Evolutionary conservation across 257 asterid genomes (phyloP).

Genomic region (Solanum chilense): DNA sequence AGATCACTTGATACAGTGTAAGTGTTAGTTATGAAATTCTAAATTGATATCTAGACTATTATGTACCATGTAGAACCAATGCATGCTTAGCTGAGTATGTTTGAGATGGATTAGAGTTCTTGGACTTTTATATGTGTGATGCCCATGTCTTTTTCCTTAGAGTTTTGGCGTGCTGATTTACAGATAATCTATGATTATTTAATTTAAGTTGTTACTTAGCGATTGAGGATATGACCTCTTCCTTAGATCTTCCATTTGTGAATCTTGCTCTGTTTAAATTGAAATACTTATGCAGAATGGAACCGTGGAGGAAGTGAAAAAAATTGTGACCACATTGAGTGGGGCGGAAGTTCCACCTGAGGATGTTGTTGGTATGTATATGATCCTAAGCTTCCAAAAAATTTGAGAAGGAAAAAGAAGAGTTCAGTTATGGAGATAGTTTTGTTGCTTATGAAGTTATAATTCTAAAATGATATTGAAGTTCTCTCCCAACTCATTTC

Average conservation of each 20-base stretch:
- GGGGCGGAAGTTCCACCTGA: constrained; percentile 36
- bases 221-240: neutral
- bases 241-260: neutral
- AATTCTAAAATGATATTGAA: neutral
- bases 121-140: neutral
- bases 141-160: neutral
- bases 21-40: neutral
- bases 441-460: neutral
- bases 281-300: constrained; percentile 12
- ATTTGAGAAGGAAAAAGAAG: neutral
- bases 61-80: neutral
- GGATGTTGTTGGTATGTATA: constrained; percentile 24
- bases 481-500: neutral
- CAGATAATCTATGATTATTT: neutral
- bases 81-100: neutral
- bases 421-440: neutral
- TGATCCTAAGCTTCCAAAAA: neutral
- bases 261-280: neutral
- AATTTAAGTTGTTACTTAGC: neutral
- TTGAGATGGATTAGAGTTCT: neutral
- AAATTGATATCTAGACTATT: neutral
- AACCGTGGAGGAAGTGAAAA: constrained; percentile 24
- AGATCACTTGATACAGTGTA: neutral
- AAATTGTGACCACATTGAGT: constrained; percentile 21
- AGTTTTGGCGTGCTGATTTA: neutral